Base-by-base conservation (phyloP, 1,284 basidiomycete genomes). In the Porodaedalea pini region DNA sequence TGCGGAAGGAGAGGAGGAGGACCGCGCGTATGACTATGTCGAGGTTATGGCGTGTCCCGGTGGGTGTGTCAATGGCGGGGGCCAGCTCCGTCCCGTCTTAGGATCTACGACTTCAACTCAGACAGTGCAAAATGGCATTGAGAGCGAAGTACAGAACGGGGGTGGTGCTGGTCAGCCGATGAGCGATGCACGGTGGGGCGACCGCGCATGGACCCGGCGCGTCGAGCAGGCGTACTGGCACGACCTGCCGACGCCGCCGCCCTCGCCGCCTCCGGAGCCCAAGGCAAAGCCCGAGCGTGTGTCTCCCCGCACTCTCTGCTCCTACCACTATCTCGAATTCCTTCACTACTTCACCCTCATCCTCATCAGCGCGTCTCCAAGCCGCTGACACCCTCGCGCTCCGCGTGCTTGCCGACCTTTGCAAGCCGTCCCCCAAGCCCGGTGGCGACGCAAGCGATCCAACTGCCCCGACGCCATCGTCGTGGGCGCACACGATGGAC, bases 1-100 rank as follows among this genome's bases (percentile, higher is more conserved):
- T 58, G 37, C 63, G 58, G 61, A 72, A 68, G 63, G 67, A 27
- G 41, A 39, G 39, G 50, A 56, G 3, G 60, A 54, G 23, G 65
- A 66, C 0, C 65, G 65, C 11, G 62, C 81, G 82, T 91, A 96
- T 70, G 96, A 99, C 73, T 99, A 96, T 70, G 89, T 99, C 49
- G 97, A 99, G 68, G 94, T 99, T 60, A 99, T 99, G 97, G 97
- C 97, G 21, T 99, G 97, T 74, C 97, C 97, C 0, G 86, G 90
- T 0, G 97, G 97, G 4, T 99, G 97, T 69, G 92, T 98, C 49
- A 98, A 98, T 68, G 96, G 97, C 2, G 96, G 97, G 25, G 97
- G 97, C 1, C 97, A 99, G 74, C 78, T 95, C 65, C 86, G 88
- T 63, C 85, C 83, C n/a, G 64, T 65, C 65, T 31, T 86, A 90